Evolutionary conservation across 495 filamentous ascomycete genomes (phyloP).

Genomic region (Melanomma pulvis-pyrius): DNA sequence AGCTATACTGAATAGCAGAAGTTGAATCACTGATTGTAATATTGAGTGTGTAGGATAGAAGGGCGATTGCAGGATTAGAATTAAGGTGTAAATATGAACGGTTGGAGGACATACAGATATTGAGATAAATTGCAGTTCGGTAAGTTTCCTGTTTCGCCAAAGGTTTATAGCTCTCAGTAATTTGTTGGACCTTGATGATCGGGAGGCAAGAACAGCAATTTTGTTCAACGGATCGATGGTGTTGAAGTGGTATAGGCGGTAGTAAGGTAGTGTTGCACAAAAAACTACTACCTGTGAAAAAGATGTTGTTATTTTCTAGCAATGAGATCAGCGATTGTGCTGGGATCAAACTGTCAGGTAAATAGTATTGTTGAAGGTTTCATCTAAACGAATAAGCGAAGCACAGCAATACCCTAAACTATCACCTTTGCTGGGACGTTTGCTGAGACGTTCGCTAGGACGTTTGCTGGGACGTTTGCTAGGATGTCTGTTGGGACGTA

Average conservation of each 20-base stretch:
- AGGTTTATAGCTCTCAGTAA: neutral
- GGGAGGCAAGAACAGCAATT: neutral
- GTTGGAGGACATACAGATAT: constrained; percentile 12
- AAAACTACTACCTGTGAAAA: neutral
- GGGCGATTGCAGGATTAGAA: neutral
- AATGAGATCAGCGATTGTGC: no score
- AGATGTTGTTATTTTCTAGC: no score
- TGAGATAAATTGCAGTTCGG: constrained; percentile 14
- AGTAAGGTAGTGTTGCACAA: constrained; percentile 6
- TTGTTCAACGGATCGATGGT: neutral
- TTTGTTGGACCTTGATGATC: neutral
- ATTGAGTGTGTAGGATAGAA: neutral
- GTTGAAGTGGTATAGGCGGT: constrained; percentile 15
- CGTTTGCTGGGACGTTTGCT: no score
- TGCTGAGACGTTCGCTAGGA: no score
- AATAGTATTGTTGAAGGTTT: no score
- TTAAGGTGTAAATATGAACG: no score
- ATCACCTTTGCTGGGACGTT: no score
- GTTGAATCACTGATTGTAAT: neutral
- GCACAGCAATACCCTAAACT: no score
- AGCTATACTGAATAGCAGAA: no score
- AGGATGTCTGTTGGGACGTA: no score
- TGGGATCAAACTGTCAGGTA: no score
- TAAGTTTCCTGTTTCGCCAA: constrained; percentile 8
- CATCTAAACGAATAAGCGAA: no score